Base-by-base conservation (phyloP, 345 rosid genomes). In the Odontarrhena argentea region DNA sequence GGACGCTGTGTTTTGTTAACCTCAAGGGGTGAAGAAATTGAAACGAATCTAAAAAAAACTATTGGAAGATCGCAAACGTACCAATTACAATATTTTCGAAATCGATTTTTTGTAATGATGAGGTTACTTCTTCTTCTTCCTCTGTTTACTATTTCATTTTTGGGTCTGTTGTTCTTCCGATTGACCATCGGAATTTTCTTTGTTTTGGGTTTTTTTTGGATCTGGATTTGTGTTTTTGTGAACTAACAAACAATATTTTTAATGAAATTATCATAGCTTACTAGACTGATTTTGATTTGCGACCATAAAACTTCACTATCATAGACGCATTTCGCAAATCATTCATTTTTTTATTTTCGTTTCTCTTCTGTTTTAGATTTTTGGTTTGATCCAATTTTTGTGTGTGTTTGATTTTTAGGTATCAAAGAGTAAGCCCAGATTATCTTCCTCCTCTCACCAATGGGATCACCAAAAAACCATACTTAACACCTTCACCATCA, bases 361-460 rank as follows among this genome's bases (percentile, higher is more conserved):
- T 7, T 22, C 9, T 1, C 9, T 44, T 60, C 66, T 53, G 48
- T 43, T 51, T 28, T n/a, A n/a, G 28, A 28, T 28, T 5, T 38
- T 14, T 28, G 32, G n/a, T n/a, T 46, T 51, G 51, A 74, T 68
- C 48, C 48, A 47, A 38, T 32, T 46, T 38, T 10, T 9, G 12
- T 32, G 2, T 28, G 10, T 41, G 5, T 11, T 32, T 32, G 36
- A 32, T 32, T 32, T 28, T n/a, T 73, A 85, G 91, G 75, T 85
- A 74, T 77, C 84, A 85, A 75, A 83, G 87, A 79, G 87, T 80
- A 55, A 80, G 80, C 70, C 82, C 89, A 63, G 87, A 81, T 74
- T 79, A 50, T 60, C 75, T 63, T 75, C 86, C 85, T 22, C 67
- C 86, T 22, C 67, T 76, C 1, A 70, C 76, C 48, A 81, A 83